Percentiles rank a stretch among this genome's conserved stretches.
phyloP scores from a whole-genome alignment of 768 basidiomycete genomes.

The Amanita pallidorosea region DNA sequence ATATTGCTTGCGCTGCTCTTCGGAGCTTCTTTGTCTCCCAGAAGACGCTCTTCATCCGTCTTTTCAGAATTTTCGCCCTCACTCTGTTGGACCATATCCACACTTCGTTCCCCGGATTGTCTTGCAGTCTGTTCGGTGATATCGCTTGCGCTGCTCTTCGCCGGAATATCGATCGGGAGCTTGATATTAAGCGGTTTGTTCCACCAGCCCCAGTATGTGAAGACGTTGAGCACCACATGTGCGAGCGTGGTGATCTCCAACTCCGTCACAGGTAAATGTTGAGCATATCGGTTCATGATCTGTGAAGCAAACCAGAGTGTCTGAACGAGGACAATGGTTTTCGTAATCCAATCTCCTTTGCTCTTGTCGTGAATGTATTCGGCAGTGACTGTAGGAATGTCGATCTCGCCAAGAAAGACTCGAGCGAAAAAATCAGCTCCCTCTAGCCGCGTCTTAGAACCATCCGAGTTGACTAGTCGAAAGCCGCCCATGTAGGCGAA shows the following conservation, averaged over 20 bases:
- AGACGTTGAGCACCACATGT: conserved; percentile 14
- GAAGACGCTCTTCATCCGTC: no score
- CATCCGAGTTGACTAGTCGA: neutral
- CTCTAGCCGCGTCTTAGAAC: neutral
- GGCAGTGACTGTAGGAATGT: conserved; percentile 7
- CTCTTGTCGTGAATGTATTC: conserved; percentile 16
- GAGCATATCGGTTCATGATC: conserved; percentile 12
- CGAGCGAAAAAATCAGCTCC: no score
- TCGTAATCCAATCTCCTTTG: conserved; percentile 17
- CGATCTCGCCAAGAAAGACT: neutral
- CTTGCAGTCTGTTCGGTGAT: neutral
- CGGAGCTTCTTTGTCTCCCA: no score
- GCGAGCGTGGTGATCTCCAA: conserved; percentile 21
- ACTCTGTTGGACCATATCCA: neutral
- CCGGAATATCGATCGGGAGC: conserved; percentile 7
- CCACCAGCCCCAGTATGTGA: conserved; percentile 23
- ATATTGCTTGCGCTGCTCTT: no score
- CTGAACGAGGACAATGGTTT: conserved; percentile 16
- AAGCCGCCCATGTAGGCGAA: neutral
- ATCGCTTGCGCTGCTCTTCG: neutral
- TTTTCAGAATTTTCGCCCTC: neutral
- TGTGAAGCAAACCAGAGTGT: conserved; percentile 21
- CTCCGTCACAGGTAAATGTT: conserved; percentile 16
- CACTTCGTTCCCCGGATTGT: neutral
- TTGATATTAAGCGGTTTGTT: conserved; percentile 21